These are phyloP conservation scores for Blastomyces gilchristii DNA, from an alignment of 2,329 filamentous ascomycete genomes.

Conservation along the genomic window DNA sequence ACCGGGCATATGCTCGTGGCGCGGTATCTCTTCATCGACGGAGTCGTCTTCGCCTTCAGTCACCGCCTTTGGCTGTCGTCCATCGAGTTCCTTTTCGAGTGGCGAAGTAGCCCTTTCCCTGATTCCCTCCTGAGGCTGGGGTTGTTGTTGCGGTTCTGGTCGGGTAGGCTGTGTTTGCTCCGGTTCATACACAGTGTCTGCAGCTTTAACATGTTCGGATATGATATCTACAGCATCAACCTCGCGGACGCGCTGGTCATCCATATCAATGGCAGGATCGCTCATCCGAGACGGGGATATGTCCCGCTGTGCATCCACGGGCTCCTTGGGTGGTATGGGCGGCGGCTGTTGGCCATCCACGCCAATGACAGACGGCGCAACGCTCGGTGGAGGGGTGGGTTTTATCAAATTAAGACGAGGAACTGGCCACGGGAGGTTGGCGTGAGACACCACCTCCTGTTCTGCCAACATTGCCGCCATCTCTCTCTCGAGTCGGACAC, in stretches of 20 bases:
- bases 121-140: not conserved
- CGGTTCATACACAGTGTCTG: not conserved
- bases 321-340: not conserved
- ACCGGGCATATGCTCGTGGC: conserved; percentile 48
- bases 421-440: conserved; percentile 35
- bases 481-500: conserved; percentile 18
- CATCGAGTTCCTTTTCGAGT: not conserved
- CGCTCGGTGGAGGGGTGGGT: conserved; percentile 47
- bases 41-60: conserved; percentile 28
- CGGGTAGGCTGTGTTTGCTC: too few species aligned
- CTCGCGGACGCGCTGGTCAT: not conserved
- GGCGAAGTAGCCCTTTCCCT: not conserved
- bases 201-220: conserved; percentile 2
- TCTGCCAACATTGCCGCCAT: conserved; percentile 12
- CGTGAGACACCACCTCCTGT: conserved; percentile 18
- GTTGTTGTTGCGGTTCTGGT: not conserved
- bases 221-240: not conserved
- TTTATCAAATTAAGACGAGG: conserved; percentile 48
- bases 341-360: conserved; percentile 7
- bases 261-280: conserved; percentile 2
- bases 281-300: not conserved
- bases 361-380: conserved; percentile 30
- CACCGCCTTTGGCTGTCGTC: conserved; percentile 11
- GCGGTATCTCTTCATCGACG: conserved; percentile 1
- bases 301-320: not conserved